Percentiles rank a stretch among this genome's conserved stretches.
Conservation (phyloP, 2,329 filamentous ascomycete species). For the Diaporthe vaccinii region DNA sequence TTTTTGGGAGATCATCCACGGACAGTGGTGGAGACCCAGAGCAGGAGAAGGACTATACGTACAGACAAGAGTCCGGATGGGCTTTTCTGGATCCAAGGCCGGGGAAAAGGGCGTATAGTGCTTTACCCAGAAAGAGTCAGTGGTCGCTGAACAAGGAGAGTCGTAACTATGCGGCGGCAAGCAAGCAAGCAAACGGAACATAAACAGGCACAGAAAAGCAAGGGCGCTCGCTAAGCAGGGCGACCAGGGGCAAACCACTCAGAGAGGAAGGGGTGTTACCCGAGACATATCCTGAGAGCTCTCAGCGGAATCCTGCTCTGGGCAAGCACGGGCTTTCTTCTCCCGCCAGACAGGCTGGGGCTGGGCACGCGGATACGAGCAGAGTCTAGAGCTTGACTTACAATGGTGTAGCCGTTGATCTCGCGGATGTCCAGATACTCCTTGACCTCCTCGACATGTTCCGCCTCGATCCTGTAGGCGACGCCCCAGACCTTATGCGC, state of each 20-base stretch:
- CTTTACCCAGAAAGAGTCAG: conserved; percentile 18
- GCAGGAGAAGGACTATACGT: not conserved
- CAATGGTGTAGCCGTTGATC: conserved; percentile 94
- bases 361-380: not conserved
- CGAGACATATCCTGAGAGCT: conserved; percentile 31
- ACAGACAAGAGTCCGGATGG: conserved; percentile 39
- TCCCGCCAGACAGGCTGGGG: not conserved
- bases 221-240: not conserved
- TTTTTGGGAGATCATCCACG: not conserved
- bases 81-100: conserved; percentile 47
- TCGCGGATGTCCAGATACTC: conserved; percentile 94
- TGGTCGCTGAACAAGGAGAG: not conserved
- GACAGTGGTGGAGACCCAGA: not conserved
- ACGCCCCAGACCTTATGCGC: conserved; percentile 87
- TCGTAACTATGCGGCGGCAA: not conserved
- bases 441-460: conserved; percentile 83
- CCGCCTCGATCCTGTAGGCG: conserved; percentile 85
- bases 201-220: not conserved
- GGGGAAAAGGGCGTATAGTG: conserved; percentile 90
- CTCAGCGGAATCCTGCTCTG: not conserved
- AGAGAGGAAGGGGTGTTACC: conserved; percentile 4
- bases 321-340: not conserved
- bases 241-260: not conserved
- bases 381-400: conserved; percentile 10
- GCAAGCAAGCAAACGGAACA: not conserved